Evolutionary conservation across 345 rosid species (phyloP), one percentile per base, ranked within the genome.

Genomic region (Eucalyptus cloeziana): DNA sequence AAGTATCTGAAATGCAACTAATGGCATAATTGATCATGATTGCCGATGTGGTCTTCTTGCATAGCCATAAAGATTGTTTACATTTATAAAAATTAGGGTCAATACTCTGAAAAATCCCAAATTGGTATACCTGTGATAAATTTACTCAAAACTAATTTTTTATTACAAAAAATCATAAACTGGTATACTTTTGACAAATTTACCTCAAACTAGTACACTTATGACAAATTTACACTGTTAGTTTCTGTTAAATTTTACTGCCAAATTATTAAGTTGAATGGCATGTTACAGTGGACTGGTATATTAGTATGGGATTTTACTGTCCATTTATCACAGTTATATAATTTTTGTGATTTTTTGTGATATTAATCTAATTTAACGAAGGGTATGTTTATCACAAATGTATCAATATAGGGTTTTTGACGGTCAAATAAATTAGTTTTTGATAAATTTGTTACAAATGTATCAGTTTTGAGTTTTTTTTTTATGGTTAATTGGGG

Each of bases 201-300:
- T 51, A 51, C 24, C 56, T 0, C 2, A 52, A 19, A 52, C 0
- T 0, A 2, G 10, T 52, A 52, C 25, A 52, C 2, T 7, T 51
- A 19, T 3, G 5, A 52, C 0, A 52, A 52, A 52, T 19, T 52
- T 3, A 52, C 1, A 0, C 1, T 52, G 0, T 52, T 52, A 52
- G 1, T 52, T 52, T 52, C 0, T 4, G 0, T 52, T 52, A 52
- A 52, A 52, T 21, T 52, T 52, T 7, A 52, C 10, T 3, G 4
- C 8, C 4, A 52, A 52, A 52, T 52, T 19, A 21, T 52, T 21
- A 7, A 52, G 25, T 52, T 52, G 25, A 52, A 52, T 52, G 25
- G 21, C 0, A 21, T 2, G 10, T 52, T 24, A 52, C 2, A 52
- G 0, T 52, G 3, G 10, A 52, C 0, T 1, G 0, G 58, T 52